Percentiles rank a stretch among this genome's conserved stretches.
Conservation (phyloP, 73 alveolate genomes). For the Stentor roeselii region DNA sequence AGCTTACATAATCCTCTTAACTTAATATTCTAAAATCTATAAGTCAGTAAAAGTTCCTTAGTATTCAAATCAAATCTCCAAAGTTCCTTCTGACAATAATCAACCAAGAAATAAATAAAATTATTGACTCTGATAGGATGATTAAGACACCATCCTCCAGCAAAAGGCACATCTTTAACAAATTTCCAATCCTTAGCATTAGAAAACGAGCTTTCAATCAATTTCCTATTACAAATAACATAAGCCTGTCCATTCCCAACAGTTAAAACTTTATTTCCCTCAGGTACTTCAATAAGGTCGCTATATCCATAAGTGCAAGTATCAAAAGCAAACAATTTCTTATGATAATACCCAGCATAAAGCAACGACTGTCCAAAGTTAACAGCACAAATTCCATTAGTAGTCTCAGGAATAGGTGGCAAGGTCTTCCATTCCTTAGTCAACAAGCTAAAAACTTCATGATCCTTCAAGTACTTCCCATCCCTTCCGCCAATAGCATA, state of each 20-base stretch:
- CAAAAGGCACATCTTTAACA: background rate
- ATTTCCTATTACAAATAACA: background rate
- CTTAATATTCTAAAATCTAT: background rate
- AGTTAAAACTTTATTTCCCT: background rate
- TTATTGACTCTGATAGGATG: background rate
- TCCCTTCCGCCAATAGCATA: background rate
- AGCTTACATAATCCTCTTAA: no score
- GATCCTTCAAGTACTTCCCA: background rate
- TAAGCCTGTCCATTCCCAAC: background rate
- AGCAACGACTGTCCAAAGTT: background rate
- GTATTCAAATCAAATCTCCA: conserved; percentile 1
- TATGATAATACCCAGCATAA: conserved; percentile 1
- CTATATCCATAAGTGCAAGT: background rate
- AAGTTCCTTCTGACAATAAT: background rate
- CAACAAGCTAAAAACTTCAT: background rate
- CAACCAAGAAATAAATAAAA: background rate
- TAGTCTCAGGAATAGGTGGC: conserved; percentile 5
- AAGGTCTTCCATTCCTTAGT: background rate
- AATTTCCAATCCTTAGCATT: background rate
- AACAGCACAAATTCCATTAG: background rate
- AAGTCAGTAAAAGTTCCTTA: background rate
- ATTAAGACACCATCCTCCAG: conserved; percentile 7
- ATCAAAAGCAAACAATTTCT: background rate
- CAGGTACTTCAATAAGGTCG: background rate
- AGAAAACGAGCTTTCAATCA: background rate